Evolutionary conservation across 106 monocot species (phyloP), one percentile per base, ranked within the genome.

Genomic region (Posidonia australis): DNA sequence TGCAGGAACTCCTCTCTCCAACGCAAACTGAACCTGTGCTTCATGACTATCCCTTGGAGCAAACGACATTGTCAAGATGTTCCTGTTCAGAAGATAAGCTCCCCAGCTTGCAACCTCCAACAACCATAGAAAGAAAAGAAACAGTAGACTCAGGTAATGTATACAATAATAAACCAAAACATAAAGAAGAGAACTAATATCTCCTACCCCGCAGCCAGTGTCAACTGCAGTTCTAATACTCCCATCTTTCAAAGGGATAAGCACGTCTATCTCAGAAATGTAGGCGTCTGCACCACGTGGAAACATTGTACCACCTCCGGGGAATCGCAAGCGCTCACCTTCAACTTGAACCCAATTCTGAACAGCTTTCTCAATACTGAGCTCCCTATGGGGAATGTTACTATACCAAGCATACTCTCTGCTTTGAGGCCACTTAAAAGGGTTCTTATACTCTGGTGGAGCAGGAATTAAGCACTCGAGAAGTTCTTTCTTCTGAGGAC

Each of bases 261-360:
- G 62, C 21, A 51, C 45, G 32, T 55, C 82, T 47, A 89, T 89
- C 13, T 85, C 89, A 62, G 85, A 71, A 51, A 89, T 85, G 60
- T 89, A 89, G 9, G 82, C 85, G 32, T 85, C 85, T 51, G 89
- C 89, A 13, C 89, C 89, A n/a, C 59, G 60, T 0, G 89, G 77
- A 70, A 89, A 89, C 89, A 89, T 89, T 6, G 89, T 89, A 5
- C 89, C 89, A 0, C 89, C 89, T 7, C 89, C 89, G 62, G 89
- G 89, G 73, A 89, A 89, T 19, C 79, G 74, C 51, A 89, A 85
- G 75, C 82, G 82, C 45, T 89, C 85, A 0, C 89, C 85, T 27
- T 85, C 85, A 56, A 89, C 85, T 2, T 53, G 67, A 45, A 89
- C 72, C 89, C 85, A 89, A 41, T 89, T 89, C 79, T 89, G 89